Conservation (phyloP, 2,329 filamentous ascomycete species). For the Pseudocercospora crystallina region DNA sequence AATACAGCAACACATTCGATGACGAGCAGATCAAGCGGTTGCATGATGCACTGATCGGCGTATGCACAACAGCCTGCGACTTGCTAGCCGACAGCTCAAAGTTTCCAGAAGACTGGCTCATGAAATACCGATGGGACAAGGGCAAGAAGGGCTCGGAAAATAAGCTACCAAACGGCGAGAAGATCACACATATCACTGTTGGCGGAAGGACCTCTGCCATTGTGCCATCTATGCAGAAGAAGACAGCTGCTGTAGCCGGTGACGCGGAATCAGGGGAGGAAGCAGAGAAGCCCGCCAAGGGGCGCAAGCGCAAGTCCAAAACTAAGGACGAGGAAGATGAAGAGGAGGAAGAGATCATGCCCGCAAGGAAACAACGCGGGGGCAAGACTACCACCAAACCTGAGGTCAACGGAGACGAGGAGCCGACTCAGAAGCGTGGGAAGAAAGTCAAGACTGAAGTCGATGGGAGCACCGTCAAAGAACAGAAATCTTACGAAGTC, state of each 20-base stretch:
- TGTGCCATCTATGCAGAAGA: constrained; percentile 83
- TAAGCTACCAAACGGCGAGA: constrained; percentile 77
- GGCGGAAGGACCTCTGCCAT: constrained; percentile 89
- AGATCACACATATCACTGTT: constrained; percentile 82
- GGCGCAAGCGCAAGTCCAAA: constrained; percentile 38
- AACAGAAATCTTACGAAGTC: background rate
- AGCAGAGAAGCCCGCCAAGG: constrained; percentile 30
- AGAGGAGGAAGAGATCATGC: constrained; percentile 23
- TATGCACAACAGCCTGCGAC: constrained; percentile 78
- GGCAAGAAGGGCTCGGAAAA: constrained; percentile 70
- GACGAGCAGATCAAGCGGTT: constrained; percentile 70
- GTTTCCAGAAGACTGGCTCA: constrained; percentile 78
- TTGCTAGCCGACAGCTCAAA: constrained; percentile 76
- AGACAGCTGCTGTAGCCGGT: constrained; percentile 61
- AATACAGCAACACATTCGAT: constrained; percentile 80
- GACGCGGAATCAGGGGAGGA: constrained; percentile 38
- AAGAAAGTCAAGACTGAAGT: constrained; percentile 16
- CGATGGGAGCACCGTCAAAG: background rate
- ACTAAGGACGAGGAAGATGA: constrained; percentile 24
- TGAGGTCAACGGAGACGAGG: constrained; percentile 8
- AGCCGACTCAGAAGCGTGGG: constrained; percentile 11
- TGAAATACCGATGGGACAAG: constrained; percentile 69
- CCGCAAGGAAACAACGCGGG: constrained; percentile 22
- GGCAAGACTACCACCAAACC: constrained; percentile 9
- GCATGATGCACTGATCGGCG: constrained; percentile 70